A percentile compares a stretch with the other conserved stretches of the same genome.
phyloP scores from a whole-genome alignment of 257 asterid species.

The Nicotiana tomentosiformis region DNA sequence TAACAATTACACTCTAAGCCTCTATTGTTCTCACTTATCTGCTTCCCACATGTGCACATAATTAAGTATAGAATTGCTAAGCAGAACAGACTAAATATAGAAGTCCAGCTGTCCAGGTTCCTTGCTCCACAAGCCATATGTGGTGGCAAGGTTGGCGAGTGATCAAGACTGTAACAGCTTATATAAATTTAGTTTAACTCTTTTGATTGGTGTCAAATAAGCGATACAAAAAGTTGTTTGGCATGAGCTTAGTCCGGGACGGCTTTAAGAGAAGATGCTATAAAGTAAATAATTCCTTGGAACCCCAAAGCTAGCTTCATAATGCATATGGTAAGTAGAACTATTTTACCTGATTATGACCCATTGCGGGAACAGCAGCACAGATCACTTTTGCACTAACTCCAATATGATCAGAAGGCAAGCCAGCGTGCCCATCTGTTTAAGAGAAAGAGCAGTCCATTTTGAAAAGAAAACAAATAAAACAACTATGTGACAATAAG shows the following conservation, averaged over 20 bases:
- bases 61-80: neutral
- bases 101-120: neutral
- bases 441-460: neutral
- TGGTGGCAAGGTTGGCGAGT: neutral
- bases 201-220: neutral
- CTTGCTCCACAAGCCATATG: neutral
- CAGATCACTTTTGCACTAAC: constrained; percentile 58
- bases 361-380: constrained; percentile 86
- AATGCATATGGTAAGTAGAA: neutral
- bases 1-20: neutral
- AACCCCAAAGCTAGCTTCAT: neutral
- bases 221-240: neutral
- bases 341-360: constrained; percentile 72
- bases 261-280: constrained; percentile 1
- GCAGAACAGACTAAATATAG: neutral
- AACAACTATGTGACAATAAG: neutral
- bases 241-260: neutral
- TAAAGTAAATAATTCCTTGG: neutral
- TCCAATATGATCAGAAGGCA: constrained; percentile 29
- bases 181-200: neutral
- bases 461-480: neutral
- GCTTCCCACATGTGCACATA: neutral
- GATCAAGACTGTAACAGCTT: neutral
- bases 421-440: neutral
- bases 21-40: neutral